Percentiles rank a stretch among this genome's conserved stretches.
phyloP scores from a whole-genome alignment of 1,284 basidiomycete genomes.

The Gymnopus androsaceus region DNA sequence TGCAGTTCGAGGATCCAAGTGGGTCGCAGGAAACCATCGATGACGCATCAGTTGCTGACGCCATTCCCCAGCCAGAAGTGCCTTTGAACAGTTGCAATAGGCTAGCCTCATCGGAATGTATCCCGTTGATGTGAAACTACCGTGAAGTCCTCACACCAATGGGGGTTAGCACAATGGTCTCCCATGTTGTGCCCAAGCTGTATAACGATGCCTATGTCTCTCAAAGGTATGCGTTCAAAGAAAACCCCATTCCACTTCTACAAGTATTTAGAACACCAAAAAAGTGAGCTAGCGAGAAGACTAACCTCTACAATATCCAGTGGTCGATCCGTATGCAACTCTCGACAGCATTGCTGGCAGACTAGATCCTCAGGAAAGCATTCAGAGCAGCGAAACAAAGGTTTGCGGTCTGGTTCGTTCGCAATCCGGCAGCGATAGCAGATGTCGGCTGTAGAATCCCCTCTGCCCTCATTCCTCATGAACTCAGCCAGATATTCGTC shows the following conservation, averaged over 20 bases:
- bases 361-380: not conserved
- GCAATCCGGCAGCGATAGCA: not conserved
- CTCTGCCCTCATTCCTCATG: not conserved
- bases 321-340: not conserved
- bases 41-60: not conserved
- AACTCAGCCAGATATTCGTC: constrained; percentile 2
- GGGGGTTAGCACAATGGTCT: not conserved
- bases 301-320: constrained; percentile 2
- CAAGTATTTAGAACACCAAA: not conserved
- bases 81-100: not conserved
- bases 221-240: not conserved
- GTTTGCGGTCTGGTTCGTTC: not conserved
- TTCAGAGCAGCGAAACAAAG: not conserved
- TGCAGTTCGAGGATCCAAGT: not conserved
- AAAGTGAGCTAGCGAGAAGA: not conserved
- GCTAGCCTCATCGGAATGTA: not conserved
- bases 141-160: not conserved
- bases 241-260: constrained; percentile 1
- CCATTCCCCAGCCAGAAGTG: not conserved
- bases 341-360: not conserved
- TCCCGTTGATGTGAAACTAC: constrained; percentile 1
- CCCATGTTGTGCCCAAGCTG: not conserved
- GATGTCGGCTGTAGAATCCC: not conserved
- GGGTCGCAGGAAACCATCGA: not conserved
- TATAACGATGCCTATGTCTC: not conserved